These are phyloP conservation scores for Boletus eberwhitei DNA, from an alignment of 768 basidiomycete genomes.

Conservation along the genomic window DNA sequence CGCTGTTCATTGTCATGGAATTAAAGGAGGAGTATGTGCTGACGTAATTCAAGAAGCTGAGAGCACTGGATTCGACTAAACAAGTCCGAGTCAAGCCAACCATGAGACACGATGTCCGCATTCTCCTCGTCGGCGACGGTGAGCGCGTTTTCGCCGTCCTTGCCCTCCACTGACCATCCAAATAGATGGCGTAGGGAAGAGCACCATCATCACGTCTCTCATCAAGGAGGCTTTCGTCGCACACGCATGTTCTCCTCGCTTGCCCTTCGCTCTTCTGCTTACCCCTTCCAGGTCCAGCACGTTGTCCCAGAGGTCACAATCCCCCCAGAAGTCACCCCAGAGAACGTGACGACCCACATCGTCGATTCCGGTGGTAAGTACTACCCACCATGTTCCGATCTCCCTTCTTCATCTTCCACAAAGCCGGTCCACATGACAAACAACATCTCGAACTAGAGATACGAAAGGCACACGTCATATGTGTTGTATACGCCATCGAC, in stretches of 20 bases:
- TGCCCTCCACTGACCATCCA: neutral
- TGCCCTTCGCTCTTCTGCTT: neutral
- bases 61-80: neutral
- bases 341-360: conserved; percentile 97
- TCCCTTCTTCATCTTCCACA: conserved; percentile 8
- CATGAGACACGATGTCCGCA: conserved; percentile 92
- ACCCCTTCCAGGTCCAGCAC: conserved; percentile 72
- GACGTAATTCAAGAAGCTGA: conserved; percentile 13
- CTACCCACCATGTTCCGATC: neutral
- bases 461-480: conserved; percentile 96
- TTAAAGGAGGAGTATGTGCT: conserved; percentile 3
- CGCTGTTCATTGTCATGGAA: conserved; percentile 41
- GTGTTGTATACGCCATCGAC: conserved; percentile 96
- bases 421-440: conserved; percentile 84
- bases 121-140: conserved; percentile 94
- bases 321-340: conserved; percentile 94
- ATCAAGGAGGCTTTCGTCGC: conserved; percentile 95
- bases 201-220: conserved; percentile 92
- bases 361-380: conserved; percentile 91
- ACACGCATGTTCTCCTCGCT: conserved; percentile 52
- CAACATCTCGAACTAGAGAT: conserved; percentile 92
- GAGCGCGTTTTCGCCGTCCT: conserved; percentile 26
- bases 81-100: conserved; percentile 16
- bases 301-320: conserved; percentile 97
- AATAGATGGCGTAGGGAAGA: conserved; percentile 95